These are phyloP conservation scores for Aspergillus felis DNA, from an alignment of 2,329 filamentous ascomycete genomes.

Conservation along the genomic window DNA sequence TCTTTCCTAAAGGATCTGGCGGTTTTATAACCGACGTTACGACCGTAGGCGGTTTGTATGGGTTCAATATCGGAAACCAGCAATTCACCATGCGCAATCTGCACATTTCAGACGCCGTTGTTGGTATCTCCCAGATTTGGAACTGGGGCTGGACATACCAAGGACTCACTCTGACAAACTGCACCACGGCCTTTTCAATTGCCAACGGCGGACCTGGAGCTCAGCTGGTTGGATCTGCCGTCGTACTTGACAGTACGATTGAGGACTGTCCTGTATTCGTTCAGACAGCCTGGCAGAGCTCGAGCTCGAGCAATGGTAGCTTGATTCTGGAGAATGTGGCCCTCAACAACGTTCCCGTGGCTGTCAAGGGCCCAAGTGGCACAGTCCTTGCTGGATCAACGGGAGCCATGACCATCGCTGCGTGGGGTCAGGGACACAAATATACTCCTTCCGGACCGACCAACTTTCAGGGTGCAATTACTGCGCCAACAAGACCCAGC, in stretches of 20 bases:
- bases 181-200: constrained; percentile 51
- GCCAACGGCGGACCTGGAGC: constrained; percentile 37
- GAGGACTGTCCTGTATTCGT: constrained; percentile 50
- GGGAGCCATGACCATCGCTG: constrained; percentile 34
- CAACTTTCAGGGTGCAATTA: constrained; percentile 42
- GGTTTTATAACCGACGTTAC: constrained; percentile 58
- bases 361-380: constrained; percentile 37
- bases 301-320: constrained; percentile 45
- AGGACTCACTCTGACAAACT: constrained; percentile 50
- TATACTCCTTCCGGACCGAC: constrained; percentile 44
- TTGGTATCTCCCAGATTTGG: constrained; percentile 56
- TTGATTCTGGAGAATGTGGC: constrained; percentile 55
- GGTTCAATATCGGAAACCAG: constrained; percentile 60
- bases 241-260: constrained; percentile 55
- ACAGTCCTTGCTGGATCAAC: constrained; percentile 36
- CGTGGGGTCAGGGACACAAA: constrained; percentile 43
- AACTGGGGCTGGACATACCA: constrained; percentile 58
- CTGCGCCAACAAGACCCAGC: constrained; percentile 41
- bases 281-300: constrained; percentile 41
- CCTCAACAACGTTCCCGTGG: constrained; percentile 48
- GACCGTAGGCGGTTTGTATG: constrained; percentile 59
- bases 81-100: constrained; percentile 60
- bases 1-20: constrained; percentile 42
- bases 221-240: constrained; percentile 52
- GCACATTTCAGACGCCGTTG: constrained; percentile 49